A percentile compares a stretch with the other conserved stretches of the same genome.
Evolutionary conservation across 495 filamentous ascomycete species (phyloP).

Genomic region (Parathielavia appendiculata): DNA sequence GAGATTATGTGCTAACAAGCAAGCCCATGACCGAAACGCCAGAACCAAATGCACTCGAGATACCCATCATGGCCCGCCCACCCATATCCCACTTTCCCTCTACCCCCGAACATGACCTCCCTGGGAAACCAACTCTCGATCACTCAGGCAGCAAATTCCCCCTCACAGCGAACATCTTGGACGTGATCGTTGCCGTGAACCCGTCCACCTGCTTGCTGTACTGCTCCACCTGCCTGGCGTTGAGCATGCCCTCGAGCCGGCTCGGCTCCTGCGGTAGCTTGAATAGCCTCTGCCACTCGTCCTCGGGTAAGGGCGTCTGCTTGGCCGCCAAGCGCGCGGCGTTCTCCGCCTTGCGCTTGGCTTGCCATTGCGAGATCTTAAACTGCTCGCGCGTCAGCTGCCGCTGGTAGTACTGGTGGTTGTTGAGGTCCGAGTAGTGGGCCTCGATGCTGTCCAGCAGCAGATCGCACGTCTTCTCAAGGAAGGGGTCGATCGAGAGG

Average conservation of each 20-base stretch:
- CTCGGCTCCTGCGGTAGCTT: conserved; percentile 94
- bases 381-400: conserved; percentile 91
- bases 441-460: conserved; percentile 93
- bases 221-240: conserved; percentile 93
- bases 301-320: conserved; percentile 83
- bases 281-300: conserved; percentile 97
- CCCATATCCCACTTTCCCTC: neutral
- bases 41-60: conserved; percentile 31
- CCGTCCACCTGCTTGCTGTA: conserved; percentile 95
- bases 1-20: conserved; percentile 23
- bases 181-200: conserved; percentile 83
- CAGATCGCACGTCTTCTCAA: conserved; percentile 97
- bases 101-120: conserved; percentile 7
- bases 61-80: conserved; percentile 12
- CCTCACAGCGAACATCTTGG: conserved; percentile 98
- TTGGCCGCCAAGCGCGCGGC: conserved; percentile 76
- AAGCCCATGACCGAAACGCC: conserved; percentile 30
- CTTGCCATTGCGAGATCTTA: conserved; percentile 93
- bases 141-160: conserved; percentile 56
- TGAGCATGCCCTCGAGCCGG: conserved; percentile 85
- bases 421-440: conserved; percentile 97
- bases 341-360: conserved; percentile 94
- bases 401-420: conserved; percentile 96
- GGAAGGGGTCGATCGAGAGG: conserved; percentile 91
- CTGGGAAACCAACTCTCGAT: conserved; percentile 6